phyloP scores from a whole-genome alignment of 805 yeast genomes.

The Vanderwaltozyma yarrowii region DNA sequence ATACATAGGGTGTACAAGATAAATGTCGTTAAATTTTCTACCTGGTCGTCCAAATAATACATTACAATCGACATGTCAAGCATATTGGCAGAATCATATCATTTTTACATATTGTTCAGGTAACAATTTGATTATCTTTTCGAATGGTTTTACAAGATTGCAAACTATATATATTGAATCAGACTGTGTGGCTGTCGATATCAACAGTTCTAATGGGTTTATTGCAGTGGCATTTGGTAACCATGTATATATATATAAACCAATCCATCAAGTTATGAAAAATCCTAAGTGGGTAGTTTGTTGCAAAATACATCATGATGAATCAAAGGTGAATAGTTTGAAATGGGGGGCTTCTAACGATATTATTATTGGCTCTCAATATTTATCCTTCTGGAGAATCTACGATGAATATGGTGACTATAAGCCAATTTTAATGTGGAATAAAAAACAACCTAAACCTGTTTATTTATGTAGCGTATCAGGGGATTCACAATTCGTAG shows the following conservation, averaged over 20 bases:
- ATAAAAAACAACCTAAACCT: conserved; percentile 47
- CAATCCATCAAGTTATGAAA: conserved; percentile 39
- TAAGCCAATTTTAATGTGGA: conserved; percentile 28
- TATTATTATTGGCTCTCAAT: conserved; percentile 48
- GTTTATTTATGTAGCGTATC: conserved; percentile 49
- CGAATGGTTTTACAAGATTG: conserved; percentile 42
- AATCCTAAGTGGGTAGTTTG: conserved; percentile 38
- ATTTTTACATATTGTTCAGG: conserved; percentile 78
- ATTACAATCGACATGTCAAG: conserved; percentile 45
- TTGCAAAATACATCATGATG: conserved; percentile 23
- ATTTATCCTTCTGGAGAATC: conserved; percentile 44
- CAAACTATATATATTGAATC: conserved; percentile 67
- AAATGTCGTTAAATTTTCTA: conserved; percentile 56
- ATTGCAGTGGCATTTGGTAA: conserved; percentile 44
- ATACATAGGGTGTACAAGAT: too few species aligned
- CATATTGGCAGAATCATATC: conserved; percentile 54
- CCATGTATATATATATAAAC: conserved; percentile 42
- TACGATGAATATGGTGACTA: conserved; percentile 36
- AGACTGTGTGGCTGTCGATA: conserved; percentile 58
- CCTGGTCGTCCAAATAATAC: conserved; percentile 77
- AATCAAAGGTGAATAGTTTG: conserved; percentile 33
- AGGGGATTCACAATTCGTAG: conserved; percentile 57
- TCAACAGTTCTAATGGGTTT: conserved; percentile 50
- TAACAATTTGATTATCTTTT: conserved; percentile 63
- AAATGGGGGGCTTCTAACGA: conserved; percentile 51